These are phyloP conservation scores for Arthrinium phaeospermum DNA, from an alignment of 2,329 filamentous ascomycete species.

Conservation along the genomic window DNA sequence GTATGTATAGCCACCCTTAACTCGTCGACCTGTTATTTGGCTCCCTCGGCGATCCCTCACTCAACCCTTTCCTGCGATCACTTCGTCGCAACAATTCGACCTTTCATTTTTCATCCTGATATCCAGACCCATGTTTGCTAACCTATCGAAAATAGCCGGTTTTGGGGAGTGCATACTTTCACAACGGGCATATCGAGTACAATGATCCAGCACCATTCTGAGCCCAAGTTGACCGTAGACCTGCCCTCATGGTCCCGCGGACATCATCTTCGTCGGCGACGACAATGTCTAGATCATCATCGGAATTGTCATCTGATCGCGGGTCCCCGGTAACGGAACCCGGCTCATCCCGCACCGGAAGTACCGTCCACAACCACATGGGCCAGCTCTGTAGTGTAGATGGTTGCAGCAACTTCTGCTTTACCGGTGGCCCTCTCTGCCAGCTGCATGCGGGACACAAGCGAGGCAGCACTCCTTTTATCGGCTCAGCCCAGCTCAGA, in stretches of 20 bases:
- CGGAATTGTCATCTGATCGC: background rate
- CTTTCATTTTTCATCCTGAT: background rate
- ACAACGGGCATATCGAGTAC: background rate
- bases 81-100: background rate
- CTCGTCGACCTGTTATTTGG: background rate
- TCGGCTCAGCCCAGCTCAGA: background rate
- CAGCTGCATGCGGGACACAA: constrained; percentile 5
- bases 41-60: background rate
- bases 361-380: background rate
- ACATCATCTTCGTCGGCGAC: background rate
- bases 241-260: constrained; percentile 7
- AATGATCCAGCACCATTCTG: constrained; percentile 3
- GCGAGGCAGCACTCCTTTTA: background rate
- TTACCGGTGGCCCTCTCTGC: constrained; percentile 4
- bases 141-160: background rate
- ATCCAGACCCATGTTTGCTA: background rate
- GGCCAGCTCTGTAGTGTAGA: constrained; percentile 4
- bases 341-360: constrained; percentile 1
- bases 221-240: constrained; percentile 11
- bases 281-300: constrained; percentile 15
- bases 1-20: constrained; percentile 1
- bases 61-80: background rate
- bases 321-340: constrained; percentile 10
- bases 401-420: background rate
- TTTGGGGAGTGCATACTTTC: background rate